phyloP scores from a whole-genome alignment of 129 eudicot species.

The Chrysanthemum makinoi region DNA sequence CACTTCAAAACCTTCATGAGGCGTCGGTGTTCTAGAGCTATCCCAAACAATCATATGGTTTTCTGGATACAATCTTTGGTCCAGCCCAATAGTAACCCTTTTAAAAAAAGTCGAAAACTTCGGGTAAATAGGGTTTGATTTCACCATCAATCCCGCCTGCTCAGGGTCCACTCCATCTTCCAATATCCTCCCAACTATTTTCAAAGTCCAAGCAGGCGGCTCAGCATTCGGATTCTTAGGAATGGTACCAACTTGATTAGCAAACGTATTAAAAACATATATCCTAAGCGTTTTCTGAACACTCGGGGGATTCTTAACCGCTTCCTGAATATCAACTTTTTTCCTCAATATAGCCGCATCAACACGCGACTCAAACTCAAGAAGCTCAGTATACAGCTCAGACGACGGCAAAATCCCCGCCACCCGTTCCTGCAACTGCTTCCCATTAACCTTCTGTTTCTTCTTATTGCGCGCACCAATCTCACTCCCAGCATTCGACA shows the following conservation, averaged over 20 bases:
- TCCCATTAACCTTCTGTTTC: conserved; percentile 53
- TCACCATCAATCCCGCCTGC: conserved; percentile 68
- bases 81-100: conserved; percentile 70
- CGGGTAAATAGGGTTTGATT: conserved; percentile 63
- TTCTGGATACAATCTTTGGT: conserved; percentile 82
- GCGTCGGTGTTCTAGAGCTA: conserved; percentile 72
- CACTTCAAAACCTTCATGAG: conserved; percentile 95
- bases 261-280: conserved; percentile 86
- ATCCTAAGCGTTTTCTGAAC: conserved; percentile 87
- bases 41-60: conserved; percentile 89
- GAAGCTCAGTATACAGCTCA: conserved; percentile 83
- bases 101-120: conserved; percentile 84
- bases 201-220: conserved; percentile 85
- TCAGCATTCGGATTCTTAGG: conserved; percentile 78
- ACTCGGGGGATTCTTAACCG: conserved; percentile 64
- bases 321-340: conserved; percentile 86
- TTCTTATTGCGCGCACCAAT: conserved; percentile 62
- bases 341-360: conserved; percentile 86
- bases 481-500: conserved; percentile 28
- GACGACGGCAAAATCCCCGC: conserved; percentile 89
- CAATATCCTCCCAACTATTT: conserved; percentile 79
- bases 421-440: conserved; percentile 46
- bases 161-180: conserved; percentile 95
- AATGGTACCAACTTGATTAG: conserved; percentile 68
- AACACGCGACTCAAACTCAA: conserved; percentile 85